A percentile compares a stretch with the other conserved stretches of the same genome.
Evolutionary conservation across 805 yeast species (phyloP).

Genomic region (Yarrowia phangngaensis): DNA sequence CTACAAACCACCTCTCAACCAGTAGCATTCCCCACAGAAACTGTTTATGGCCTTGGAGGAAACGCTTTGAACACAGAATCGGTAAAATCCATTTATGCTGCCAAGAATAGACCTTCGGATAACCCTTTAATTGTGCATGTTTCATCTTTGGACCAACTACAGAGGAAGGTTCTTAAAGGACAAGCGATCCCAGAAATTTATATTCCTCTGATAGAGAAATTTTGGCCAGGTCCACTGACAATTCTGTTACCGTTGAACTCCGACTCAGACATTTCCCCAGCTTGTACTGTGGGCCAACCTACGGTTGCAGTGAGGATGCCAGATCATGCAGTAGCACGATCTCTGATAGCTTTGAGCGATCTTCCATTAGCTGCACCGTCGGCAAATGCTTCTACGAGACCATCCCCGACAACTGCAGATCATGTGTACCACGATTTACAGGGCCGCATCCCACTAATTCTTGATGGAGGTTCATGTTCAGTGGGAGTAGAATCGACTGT

Average conservation of each 20-base stretch:
- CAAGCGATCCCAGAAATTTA: conserved; percentile 62
- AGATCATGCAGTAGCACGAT: conserved; percentile 80
- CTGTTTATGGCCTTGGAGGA: conserved; percentile 95
- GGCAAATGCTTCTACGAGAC: conserved; percentile 93
- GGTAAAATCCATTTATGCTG: conserved; percentile 71
- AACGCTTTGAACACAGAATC: conserved; percentile 71
- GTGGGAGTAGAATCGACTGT: conserved; percentile 96
- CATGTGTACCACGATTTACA: conserved; percentile 81
- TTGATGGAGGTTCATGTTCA: conserved; percentile 85
- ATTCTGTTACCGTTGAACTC: conserved; percentile 60
- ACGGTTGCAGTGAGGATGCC: conserved; percentile 95
- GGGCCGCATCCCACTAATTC: conserved; percentile 73
- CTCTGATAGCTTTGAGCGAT: conserved; percentile 77
- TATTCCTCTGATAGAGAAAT: conserved; percentile 55
- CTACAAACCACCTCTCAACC: conserved; percentile 52
- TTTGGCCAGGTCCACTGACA: conserved; percentile 97
- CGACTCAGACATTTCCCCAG: conserved; percentile 54
- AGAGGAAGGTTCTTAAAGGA: conserved; percentile 51
- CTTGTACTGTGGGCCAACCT: conserved; percentile 80
- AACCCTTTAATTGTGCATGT: conserved; percentile 92
- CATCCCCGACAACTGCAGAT: conserved; percentile 84
- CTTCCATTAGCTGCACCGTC: conserved; percentile 96
- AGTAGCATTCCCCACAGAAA: conserved; percentile 94
- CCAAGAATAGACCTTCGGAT: conserved; percentile 92
- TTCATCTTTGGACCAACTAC: conserved; percentile 69